phyloP scores from a whole-genome alignment of 306 rosid species.

The Casuarina cunninghamiana region DNA sequence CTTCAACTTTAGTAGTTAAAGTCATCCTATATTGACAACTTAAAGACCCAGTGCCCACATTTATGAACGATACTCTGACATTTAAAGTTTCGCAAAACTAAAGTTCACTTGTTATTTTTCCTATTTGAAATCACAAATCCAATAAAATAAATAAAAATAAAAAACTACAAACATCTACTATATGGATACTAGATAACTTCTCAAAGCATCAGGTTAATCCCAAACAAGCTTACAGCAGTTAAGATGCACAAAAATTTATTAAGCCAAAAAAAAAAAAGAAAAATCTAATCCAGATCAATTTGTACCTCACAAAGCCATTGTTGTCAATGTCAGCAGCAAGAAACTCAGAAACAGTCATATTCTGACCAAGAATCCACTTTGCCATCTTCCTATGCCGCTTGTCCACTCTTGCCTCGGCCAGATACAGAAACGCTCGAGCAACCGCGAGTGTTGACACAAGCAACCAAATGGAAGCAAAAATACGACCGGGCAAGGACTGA shows the following conservation, averaged over 20 bases:
- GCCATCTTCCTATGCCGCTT: constrained; percentile 93
- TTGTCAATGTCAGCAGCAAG: constrained; percentile 96
- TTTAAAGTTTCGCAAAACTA: background rate
- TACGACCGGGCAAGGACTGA: constrained; percentile 69
- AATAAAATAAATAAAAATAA: background rate
- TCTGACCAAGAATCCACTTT: constrained; percentile 96
- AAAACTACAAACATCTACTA: background rate
- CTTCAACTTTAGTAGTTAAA: background rate
- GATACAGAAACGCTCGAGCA: constrained; percentile 84
- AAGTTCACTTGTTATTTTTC: background rate
- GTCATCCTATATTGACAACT: background rate
- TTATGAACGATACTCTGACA: background rate
- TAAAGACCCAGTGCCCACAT: background rate
- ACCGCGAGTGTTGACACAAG: constrained; percentile 92
- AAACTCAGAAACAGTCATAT: constrained; percentile 89
- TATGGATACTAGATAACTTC: background rate
- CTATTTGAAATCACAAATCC: background rate
- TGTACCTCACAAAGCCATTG: constrained; percentile 91
- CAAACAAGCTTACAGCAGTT: constrained; percentile 4
- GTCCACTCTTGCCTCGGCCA: constrained; percentile 98
- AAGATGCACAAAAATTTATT: background rate
- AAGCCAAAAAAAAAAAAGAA: background rate
- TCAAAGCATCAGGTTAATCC: background rate
- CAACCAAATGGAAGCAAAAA: constrained; percentile 93
- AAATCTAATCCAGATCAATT: background rate